Evolutionary conservation across 352 stramenopile species (phyloP), one percentile per base, ranked within the genome.

Genomic region (Phytophthora agathidicida): DNA sequence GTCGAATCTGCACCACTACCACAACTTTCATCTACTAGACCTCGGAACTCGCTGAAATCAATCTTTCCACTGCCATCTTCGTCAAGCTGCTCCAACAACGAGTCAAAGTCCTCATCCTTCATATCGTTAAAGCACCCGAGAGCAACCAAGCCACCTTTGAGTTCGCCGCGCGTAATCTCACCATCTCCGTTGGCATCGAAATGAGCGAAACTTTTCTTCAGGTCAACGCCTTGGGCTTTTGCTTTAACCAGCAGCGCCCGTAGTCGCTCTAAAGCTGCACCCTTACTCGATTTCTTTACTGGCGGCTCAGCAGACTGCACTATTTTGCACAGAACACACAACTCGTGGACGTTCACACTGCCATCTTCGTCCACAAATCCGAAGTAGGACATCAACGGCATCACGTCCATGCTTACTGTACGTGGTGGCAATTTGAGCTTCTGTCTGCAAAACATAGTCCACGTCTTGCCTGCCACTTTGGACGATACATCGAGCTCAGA

Each of bases 131-230:
- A 86, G 9, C 64, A 64, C 2, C 67, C 79, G 6, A 95, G 68
- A 5, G 71, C 65, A 5, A 65, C 37, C 7, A 96, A 46, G 3
- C 76, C 76, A 4, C 30, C 30, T 17, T 74, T 71, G 5, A 96
- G 73, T 55, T 95, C 88, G 1, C 42, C 42, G 14, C 65, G 55
- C 0, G 81, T 85, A 26, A 94, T 70, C 42, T 80, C 55, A 1
- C 83, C 80, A 14, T 82, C 81, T 2, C 65, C 60, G 50, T 94
- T 65, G 0, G 68, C 69, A 56, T 94, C 85, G 60, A 94, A 94
- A 49, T 94, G 83, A 1, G 39, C 36, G 65, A 90, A 90, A 20
- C 77, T 80, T 30, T 59, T 60, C 11, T 62, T 50, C 2, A 85
- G n/a, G 31, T 87, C 64, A 13, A 86, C 58, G 1, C 80, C 80